A percentile compares a stretch with the other conserved stretches of the same genome.
phyloP scores from a whole-genome alignment of 305 asterid genomes.

The Ajuga reptans region DNA sequence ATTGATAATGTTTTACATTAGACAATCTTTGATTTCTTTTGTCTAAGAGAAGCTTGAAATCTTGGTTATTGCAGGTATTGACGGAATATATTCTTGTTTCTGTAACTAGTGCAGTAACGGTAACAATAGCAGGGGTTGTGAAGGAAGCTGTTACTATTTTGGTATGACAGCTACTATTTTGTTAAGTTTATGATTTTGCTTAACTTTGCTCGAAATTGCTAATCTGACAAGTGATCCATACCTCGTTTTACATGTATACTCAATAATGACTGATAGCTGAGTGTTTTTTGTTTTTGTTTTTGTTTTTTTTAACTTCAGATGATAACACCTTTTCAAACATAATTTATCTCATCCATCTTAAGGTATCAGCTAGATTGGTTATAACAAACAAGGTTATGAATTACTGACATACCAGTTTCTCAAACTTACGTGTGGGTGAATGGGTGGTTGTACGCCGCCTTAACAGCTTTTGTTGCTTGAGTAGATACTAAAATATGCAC shows the following conservation, averaged over 20 bases:
- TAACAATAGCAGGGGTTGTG: slow-evolving; percentile 97
- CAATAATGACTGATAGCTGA: background rate
- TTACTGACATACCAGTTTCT: background rate
- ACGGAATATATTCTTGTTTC: slow-evolving; percentile 90
- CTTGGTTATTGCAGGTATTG: slow-evolving; percentile 62
- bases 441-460: background rate
- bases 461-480: background rate
- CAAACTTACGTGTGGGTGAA: background rate
- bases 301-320: too few species aligned
- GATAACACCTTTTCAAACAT: background rate
- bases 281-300: too few species aligned
- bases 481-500: background rate
- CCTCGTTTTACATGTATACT: background rate
- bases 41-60: slow-evolving; percentile 10
- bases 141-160: slow-evolving; percentile 95
- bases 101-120: slow-evolving; percentile 94
- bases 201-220: slow-evolving; percentile 10
- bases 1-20: background rate
- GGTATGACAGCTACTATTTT: slow-evolving; percentile 39
- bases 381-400: background rate
- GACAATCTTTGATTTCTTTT: slow-evolving; percentile 8
- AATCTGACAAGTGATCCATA: background rate
- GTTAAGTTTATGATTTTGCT: background rate
- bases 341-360: background rate
- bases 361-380: background rate